Conservation (phyloP, 768 basidiomycete species). For the Russula vinacea region DNA sequence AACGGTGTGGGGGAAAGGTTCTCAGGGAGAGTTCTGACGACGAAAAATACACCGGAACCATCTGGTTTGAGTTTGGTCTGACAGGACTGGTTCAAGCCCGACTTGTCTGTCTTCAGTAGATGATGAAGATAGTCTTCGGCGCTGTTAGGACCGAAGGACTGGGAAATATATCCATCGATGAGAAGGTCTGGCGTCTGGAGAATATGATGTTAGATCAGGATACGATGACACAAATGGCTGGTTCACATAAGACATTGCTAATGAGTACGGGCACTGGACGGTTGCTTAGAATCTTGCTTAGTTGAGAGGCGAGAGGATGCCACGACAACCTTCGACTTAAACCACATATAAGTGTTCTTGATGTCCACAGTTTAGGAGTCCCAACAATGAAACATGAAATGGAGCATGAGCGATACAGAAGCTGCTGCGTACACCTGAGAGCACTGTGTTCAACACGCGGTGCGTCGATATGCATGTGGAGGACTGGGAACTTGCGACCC, state of each 20-base stretch:
- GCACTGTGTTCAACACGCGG: no score
- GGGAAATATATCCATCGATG: slow-evolving; percentile 22
- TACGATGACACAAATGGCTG: not conserved
- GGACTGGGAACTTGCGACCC: no score
- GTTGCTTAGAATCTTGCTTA: not conserved
- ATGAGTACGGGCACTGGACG: not conserved
- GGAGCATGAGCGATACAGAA: no score
- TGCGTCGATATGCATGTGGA: no score
- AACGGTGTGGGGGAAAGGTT: not conserved
- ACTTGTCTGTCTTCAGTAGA: slow-evolving; percentile 15
- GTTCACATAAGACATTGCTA: not conserved
- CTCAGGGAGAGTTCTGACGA: not conserved
- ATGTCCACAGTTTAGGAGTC: not conserved
- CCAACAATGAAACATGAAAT: not conserved
- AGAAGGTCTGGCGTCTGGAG: slow-evolving; percentile 10
- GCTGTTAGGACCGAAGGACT: slow-evolving; percentile 7
- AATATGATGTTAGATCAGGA: not conserved
- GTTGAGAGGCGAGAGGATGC: not conserved
- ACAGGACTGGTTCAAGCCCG: not conserved
- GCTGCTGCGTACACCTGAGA: no score
- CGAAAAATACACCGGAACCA: slow-evolving; percentile 1
- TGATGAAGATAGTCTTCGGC: slow-evolving; percentile 14
- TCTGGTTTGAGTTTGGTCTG: not conserved
- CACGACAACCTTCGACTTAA: not conserved
- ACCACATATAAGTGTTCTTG: slow-evolving; percentile 12